Base-by-base conservation (phyloP, 2,329 filamentous ascomycete genomes). In the Geosmithia morbida region DNA sequence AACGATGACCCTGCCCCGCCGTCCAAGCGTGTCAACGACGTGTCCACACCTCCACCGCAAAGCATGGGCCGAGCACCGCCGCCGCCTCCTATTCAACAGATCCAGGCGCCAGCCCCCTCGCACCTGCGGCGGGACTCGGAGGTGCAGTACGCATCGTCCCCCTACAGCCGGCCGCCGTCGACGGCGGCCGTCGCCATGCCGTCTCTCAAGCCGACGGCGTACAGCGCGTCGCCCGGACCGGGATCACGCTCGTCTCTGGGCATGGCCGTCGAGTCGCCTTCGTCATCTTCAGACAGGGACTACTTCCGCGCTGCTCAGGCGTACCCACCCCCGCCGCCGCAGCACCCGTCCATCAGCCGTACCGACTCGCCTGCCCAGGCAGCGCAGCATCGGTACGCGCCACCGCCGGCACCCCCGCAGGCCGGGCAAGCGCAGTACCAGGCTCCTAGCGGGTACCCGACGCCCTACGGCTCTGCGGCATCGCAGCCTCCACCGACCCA, bases 1-100 rank as follows among this genome's bases (percentile, higher is more conserved):
- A 80, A 80, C 53, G 75, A 81, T 51, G 78, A 81, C 47, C 68
- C 71, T 7, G 64, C 64, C 3, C 63, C 68, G 6, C 63, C 70
- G 7, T 43, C 50, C 26, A 77, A 77, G 59, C 67, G 74, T 30
- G 62, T 77, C 29, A 62, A 51, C 41, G 74, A 77, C 47, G 65
- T 77, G 10, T 63, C 64, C 11, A 75, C 74, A 2, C 73, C 74
- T 26, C 74, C 71, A 2, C 72, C 71, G 6, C 69, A 68, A 50
- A 49, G 55, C 18, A 66, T 73, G 53, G 64, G 64, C n/a, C 63
- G 66, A 10, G 55, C 63, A 2, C 64, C 67, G 2, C 64, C 70
- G 2, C 56, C 63, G 3, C 22, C 22, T 4, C 22, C 22, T 4
- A 8, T 26, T 26, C 22, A 26, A 26, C 22, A 26, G 22, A 26